Evolutionary conservation across 108 stramenopile genomes (phyloP).

Genomic region (Cyclotella atomus): DNA sequence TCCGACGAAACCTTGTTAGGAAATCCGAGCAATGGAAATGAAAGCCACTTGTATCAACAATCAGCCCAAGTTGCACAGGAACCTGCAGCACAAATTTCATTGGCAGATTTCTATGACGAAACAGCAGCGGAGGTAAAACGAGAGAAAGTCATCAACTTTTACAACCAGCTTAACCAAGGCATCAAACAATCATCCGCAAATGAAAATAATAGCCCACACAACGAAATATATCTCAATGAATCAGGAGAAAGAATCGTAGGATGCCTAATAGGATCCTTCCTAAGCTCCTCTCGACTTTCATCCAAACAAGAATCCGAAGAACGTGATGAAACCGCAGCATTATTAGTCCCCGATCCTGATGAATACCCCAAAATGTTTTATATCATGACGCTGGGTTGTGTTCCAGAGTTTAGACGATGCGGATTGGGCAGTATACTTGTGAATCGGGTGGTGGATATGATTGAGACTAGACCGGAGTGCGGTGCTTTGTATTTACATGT

Average conservation of each 20-base stretch:
- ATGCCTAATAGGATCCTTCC: conserved; percentile 48
- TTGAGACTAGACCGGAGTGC: conserved; percentile 50
- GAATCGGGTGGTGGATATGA: conserved; percentile 57
- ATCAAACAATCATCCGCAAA: background rate
- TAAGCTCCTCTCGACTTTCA: conserved; percentile 17
- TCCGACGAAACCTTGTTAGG: too few species aligned
- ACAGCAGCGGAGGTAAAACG: background rate
- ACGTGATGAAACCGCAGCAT: conserved; percentile 36
- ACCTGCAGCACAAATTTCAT: too few species aligned
- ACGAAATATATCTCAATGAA: background rate
- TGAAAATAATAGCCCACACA: background rate
- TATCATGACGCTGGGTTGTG: conserved; percentile 86
- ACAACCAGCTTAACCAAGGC: background rate
- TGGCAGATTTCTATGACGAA: too few species aligned
- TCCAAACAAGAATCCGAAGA: background rate
- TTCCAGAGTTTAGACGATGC: conserved; percentile 56
- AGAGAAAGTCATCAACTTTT: background rate
- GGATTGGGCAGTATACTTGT: conserved; percentile 76
- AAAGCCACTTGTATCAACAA: too few species aligned
- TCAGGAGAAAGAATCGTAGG: conserved; percentile 40
- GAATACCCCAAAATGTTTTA: conserved; percentile 67
- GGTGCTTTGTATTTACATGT: conserved; percentile 85
- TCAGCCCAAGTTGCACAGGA: too few species aligned
- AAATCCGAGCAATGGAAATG: too few species aligned
- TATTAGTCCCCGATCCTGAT: conserved; percentile 53